Percentiles rank a stretch among this genome's conserved stretches.
phyloP scores from a whole-genome alignment of 2,329 filamentous ascomycete genomes.

The Verticillium longisporum region DNA sequence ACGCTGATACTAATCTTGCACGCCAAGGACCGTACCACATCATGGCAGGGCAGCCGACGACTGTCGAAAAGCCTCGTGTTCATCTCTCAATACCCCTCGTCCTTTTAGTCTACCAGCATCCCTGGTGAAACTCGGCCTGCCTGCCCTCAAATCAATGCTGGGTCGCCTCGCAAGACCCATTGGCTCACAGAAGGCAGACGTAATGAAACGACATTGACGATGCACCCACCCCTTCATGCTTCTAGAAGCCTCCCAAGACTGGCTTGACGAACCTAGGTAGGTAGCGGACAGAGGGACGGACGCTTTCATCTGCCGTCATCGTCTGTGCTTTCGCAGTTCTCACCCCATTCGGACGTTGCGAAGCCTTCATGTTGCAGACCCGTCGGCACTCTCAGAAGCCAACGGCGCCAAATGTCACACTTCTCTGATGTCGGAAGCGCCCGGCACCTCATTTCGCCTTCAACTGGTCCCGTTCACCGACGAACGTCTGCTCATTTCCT shows the following conservation, averaged over 20 bases:
- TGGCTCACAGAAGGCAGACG: not conserved
- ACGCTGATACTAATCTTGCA: not conserved
- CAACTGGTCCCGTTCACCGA: not conserved
- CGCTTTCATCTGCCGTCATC: not conserved
- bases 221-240: constrained; percentile 6
- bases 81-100: not conserved
- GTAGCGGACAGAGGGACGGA: not conserved
- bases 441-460: not conserved
- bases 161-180: not conserved
- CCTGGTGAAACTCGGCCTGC: not conserved
- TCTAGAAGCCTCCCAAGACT: constrained; percentile 9
- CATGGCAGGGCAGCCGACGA: not conserved
- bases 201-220: constrained; percentile 9
- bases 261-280: not conserved
- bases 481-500: not conserved
- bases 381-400: not conserved
- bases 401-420: not conserved
- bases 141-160: not conserved
- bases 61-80: not conserved
- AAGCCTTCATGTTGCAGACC: not conserved
- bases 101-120: not conserved
- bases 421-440: not conserved
- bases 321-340: constrained; percentile 11
- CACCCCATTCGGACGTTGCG: not conserved
- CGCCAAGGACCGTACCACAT: not conserved